These are phyloP conservation scores for Neurospora sp. DNA, from an alignment of 495 filamentous ascomycete genomes.

Conservation along the genomic window DNA sequence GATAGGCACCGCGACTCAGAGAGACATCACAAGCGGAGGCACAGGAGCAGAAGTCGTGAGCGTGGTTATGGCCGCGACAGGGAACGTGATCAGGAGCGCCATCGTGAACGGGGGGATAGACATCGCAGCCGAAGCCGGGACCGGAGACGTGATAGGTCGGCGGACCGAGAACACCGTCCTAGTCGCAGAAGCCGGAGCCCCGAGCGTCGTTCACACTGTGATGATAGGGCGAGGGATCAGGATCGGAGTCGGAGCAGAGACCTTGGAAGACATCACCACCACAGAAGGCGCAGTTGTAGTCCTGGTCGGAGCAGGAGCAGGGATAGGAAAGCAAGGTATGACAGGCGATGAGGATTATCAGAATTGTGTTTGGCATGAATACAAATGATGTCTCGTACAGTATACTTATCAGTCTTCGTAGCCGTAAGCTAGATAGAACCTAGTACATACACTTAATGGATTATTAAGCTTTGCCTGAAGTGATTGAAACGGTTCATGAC, in stretches of 20 bases:
- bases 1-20: slow-evolving; percentile 23
- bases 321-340: slow-evolving; percentile 2
- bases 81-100: slow-evolving; percentile 9
- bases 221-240: slow-evolving; percentile 5
- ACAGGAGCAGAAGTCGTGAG: slow-evolving; percentile 21
- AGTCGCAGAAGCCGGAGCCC: slow-evolving; percentile 24
- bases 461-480: background rate
- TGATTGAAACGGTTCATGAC: background rate
- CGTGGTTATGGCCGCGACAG: slow-evolving; percentile 9
- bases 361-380: background rate
- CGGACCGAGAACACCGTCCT: slow-evolving; percentile 2
- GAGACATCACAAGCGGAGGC: slow-evolving; percentile 25
- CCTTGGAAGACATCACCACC: background rate
- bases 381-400: background rate
- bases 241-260: slow-evolving; percentile 10
- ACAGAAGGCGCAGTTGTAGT: slow-evolving; percentile 2
- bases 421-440: background rate
- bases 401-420: background rate
- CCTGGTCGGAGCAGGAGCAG: slow-evolving; percentile 23
- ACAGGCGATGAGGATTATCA: background rate
- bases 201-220: slow-evolving; percentile 5
- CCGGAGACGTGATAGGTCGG: slow-evolving; percentile 9
- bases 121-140: slow-evolving; percentile 32
- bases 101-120: slow-evolving; percentile 13
- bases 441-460: background rate